These are phyloP conservation scores for Fusarium sp. DNA, from an alignment of 2,329 filamentous ascomycete species.

Conservation along the genomic window DNA sequence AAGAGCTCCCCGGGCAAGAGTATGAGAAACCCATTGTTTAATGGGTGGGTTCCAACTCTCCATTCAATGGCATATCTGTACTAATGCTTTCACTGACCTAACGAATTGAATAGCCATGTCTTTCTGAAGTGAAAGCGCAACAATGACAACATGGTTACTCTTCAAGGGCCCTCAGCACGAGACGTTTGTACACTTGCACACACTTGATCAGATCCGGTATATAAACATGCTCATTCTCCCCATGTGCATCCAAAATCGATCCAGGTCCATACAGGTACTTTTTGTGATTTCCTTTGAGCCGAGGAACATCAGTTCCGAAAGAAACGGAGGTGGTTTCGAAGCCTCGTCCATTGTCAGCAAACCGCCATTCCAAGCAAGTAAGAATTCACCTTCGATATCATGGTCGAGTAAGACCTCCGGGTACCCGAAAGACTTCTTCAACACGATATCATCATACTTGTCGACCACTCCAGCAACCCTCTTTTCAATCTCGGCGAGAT, in stretches of 20 bases:
- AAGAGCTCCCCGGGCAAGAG: too few relatives aligned
- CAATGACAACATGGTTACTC: background rate
- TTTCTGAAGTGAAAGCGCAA: background rate
- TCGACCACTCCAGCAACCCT: background rate
- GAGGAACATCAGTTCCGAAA: constrained; percentile 52
- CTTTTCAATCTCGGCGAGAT: background rate
- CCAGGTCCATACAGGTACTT: constrained; percentile 53
- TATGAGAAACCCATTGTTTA: background rate
- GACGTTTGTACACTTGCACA: background rate
- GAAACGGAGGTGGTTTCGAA: constrained; percentile 49
- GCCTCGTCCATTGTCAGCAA: constrained; percentile 40
- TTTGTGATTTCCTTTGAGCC: constrained; percentile 44
- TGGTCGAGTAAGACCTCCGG: background rate
- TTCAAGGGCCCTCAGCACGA: background rate
- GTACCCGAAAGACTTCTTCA: background rate
- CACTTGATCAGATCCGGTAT: background rate
- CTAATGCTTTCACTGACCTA: too few relatives aligned
- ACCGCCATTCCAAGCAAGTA: constrained; percentile 47
- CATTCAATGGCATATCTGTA: too few relatives aligned
- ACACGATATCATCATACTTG: background rate
- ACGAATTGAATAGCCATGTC: too few relatives aligned
- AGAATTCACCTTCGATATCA: constrained; percentile 21
- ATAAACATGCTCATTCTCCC: constrained; percentile 12
- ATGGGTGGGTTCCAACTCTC: background rate
- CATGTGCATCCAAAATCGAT: constrained; percentile 51